phyloP scores from a whole-genome alignment of 306 rosid species.

The Fragaria vesca region DNA sequence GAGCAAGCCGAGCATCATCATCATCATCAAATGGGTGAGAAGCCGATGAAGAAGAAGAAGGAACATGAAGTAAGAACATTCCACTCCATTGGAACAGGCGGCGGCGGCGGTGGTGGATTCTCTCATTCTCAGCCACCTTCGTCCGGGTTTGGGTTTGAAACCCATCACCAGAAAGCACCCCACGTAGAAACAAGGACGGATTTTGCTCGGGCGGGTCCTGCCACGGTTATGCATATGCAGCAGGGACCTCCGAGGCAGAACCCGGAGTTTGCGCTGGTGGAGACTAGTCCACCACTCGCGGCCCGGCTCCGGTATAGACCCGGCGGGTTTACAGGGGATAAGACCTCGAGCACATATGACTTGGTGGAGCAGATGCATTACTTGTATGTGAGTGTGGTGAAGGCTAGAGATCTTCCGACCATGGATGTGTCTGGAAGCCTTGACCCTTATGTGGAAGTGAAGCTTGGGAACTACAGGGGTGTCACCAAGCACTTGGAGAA shows the following conservation, averaged over 20 bases:
- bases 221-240: slow-evolving; percentile 67
- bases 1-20: slow-evolving; percentile 29
- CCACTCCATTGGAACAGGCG: slow-evolving; percentile 64
- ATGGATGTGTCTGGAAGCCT: slow-evolving; percentile 91
- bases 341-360: slow-evolving; percentile 85
- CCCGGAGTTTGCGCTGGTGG: slow-evolving; percentile 73
- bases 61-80: slow-evolving; percentile 70
- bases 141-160: slow-evolving; percentile 9
- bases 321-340: slow-evolving; percentile 33
- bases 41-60: slow-evolving; percentile 51
- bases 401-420: slow-evolving; percentile 80
- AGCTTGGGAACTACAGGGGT: slow-evolving; percentile 89
- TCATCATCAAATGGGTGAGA: slow-evolving; percentile 16
- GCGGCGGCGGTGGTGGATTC: slow-evolving; percentile 9
- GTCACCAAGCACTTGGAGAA: slow-evolving; percentile 69
- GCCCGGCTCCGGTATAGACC: slow-evolving; percentile 57
- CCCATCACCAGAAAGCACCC: slow-evolving; percentile 8
- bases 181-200: slow-evolving; percentile 46
- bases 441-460: slow-evolving; percentile 95
- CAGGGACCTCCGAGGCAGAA: slow-evolving; percentile 61
- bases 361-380: slow-evolving; percentile 88
- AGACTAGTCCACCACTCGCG: slow-evolving; percentile 85
- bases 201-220: slow-evolving; percentile 61
- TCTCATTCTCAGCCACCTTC: slow-evolving; percentile 30
- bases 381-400: slow-evolving; percentile 85